These are phyloP conservation scores for Pseudoperonospora humuli DNA, from an alignment of 352 stramenopile species.

Conservation along the genomic window DNA sequence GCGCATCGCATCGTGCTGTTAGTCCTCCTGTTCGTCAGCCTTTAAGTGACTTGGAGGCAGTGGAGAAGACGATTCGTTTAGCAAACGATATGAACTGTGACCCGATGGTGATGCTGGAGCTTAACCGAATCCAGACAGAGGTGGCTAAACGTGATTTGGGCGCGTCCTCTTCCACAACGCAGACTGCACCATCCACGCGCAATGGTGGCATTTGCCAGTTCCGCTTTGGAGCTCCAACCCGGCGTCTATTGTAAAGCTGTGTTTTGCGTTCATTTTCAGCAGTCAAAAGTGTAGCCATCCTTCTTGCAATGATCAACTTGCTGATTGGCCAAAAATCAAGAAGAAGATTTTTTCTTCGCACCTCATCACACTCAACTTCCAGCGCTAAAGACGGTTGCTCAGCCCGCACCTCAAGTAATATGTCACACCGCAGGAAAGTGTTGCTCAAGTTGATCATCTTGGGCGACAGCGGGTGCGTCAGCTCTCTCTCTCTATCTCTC, in stretches of 20 bases:
- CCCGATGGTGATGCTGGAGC: conserved; percentile 37
- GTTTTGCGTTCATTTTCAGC: neutral
- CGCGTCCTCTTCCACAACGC: conserved; percentile 1
- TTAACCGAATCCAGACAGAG: conserved; percentile 46
- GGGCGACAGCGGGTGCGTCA: conserved; percentile 91
- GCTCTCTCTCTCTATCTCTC: no score
- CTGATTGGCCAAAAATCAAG: conserved; percentile 15
- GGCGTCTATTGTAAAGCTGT: conserved; percentile 20
- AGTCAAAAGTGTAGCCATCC: conserved; percentile 15
- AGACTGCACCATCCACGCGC: conserved; percentile 13
- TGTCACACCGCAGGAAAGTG: conserved; percentile 92
- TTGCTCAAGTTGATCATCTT: conserved; percentile 98
- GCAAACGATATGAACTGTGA: conserved; percentile 63
- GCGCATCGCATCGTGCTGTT: conserved; percentile 22
- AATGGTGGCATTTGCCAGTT: conserved; percentile 47
- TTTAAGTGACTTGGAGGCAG: conserved; percentile 41
- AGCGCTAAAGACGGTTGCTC: conserved; percentile 2
- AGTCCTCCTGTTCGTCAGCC: conserved; percentile 13
- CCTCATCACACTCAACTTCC: conserved; percentile 17
- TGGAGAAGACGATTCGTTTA: conserved; percentile 57
- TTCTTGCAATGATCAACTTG: conserved; percentile 8
- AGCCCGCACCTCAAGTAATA: conserved; percentile 6
- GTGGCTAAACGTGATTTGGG: conserved; percentile 24
- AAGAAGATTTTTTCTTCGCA: conserved; percentile 16
- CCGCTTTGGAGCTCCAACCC: conserved; percentile 33